Base-by-base conservation (phyloP, 2,329 filamentous ascomycete genomes). In the Diplodia sapinea region DNA sequence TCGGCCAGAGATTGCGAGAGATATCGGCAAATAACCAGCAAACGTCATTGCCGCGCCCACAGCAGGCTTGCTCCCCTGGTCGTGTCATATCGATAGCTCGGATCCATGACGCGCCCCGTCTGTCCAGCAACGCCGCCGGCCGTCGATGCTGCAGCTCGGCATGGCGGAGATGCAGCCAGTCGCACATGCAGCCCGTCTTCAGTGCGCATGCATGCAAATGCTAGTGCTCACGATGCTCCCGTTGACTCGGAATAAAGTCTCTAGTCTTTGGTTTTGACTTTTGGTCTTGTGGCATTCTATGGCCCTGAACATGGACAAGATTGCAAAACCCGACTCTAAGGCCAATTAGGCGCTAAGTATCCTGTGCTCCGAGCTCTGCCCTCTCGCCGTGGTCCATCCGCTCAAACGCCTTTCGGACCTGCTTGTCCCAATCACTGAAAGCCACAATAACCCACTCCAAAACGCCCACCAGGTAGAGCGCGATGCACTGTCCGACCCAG, bases 391-490 rank as follows among this genome's bases (percentile, higher is more conserved):
- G 71, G 73, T 93, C 90, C 82, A 94, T 88, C 68, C 92, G 84
- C 67, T 86, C 84, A 75, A 93, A 88, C 0, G 91, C 91, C 73
- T 87, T 89, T 66, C 85, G 79, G 33, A 94, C 91, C 78, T 94
- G 89, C 67, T 83, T 79, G 1, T 92, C 85, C 92, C 92, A 96
- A 71, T 92, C 84, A 76, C 91, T 93, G 77, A 88, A 83, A 1
- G 87, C 89, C 31, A 96, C 91, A 74, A 96, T 90, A 2, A 85
- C 79, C 93, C 93, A 96, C 76, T 96, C 91, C 12, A 91, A 76
- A 1, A 84, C 82, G 2, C 93, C 93, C 0, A 96, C 93, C 26
- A 95, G 81, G 75, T 93, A 96, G 38, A 96, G 70, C 11, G 79
- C 79, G 67, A 80, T 88, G 74, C 91, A 94, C 75, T 94, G 91